phyloP scores from a whole-genome alignment of 2,329 filamentous ascomycete genomes.

The Bimuria novae-zelandiae region DNA sequence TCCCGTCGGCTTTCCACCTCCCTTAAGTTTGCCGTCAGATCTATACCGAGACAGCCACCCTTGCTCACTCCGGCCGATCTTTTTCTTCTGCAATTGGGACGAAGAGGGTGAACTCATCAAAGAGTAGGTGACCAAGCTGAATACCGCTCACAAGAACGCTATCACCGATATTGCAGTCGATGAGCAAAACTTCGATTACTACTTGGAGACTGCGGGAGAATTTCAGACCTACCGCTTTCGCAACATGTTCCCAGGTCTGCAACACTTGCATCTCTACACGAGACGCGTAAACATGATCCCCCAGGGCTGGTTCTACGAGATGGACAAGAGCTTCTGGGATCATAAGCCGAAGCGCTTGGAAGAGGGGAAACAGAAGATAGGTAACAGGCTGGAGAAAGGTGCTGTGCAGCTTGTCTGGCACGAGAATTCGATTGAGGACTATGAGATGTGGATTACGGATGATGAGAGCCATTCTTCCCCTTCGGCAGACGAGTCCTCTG shows the following conservation, averaged over 20 bases:
- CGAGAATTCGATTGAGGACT: neutral
- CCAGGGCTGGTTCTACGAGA: neutral
- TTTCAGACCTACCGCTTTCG: neutral
- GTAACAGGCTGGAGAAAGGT: neutral
- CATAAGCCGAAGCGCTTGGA: neutral
- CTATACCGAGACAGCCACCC: slow-evolving; percentile 13
- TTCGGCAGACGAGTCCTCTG: neutral
- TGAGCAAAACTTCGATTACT: neutral
- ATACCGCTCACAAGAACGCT: neutral
- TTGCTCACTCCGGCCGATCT: neutral
- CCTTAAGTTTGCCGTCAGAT: slow-evolving; percentile 13
- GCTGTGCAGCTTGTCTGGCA: neutral
- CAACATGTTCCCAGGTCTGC: neutral
- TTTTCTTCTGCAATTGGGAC: neutral
- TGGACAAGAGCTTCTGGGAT: neutral
- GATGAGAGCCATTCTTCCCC: neutral
- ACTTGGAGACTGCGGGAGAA: neutral
- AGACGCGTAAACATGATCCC: neutral
- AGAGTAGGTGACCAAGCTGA: neutral
- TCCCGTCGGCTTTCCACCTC: neutral
- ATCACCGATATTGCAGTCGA: neutral
- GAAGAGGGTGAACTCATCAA: neutral
- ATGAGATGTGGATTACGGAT: neutral
- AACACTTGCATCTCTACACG: neutral
- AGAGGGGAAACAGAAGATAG: neutral